Conservation (phyloP, 441 rosid species). For the Erodium chrysanthum region DNA sequence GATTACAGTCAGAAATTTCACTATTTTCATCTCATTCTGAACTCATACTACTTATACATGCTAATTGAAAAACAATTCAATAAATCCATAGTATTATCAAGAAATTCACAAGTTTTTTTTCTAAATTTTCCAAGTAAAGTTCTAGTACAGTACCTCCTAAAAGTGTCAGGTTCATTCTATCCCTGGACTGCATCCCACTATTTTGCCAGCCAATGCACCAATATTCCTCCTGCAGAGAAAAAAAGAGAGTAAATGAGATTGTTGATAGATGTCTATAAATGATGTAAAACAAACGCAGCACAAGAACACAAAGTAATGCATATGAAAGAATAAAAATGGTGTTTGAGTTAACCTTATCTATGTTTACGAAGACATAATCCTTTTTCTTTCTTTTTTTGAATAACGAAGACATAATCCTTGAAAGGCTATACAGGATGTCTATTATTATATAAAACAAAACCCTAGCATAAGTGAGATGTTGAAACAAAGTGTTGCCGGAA, state of each 20-base stretch:
- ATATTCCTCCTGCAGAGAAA: constrained; percentile 49
- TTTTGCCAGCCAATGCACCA: constrained; percentile 99
- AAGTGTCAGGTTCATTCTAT: constrained; percentile 79
- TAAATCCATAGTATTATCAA: neutral
- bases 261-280: neutral
- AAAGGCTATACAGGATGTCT: neutral
- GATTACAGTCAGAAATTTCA: neutral
- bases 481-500: neutral
- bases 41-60: neutral
- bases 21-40: neutral
- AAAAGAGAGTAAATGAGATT: neutral
- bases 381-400: too few species aligned
- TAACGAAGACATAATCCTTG: neutral
- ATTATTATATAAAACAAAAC: neutral
- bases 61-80: neutral
- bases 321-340: neutral
- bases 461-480: neutral
- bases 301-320: neutral
- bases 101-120: neutral
- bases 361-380: neutral
- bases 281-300: neutral
- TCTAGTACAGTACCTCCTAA: constrained; percentile 54
- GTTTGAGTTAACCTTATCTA: neutral
- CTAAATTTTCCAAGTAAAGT: neutral
- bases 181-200: constrained; percentile 76